Conservation (phyloP, 2,329 filamentous ascomycete genomes). For the Pseudogymnoascus sp. region DNA sequence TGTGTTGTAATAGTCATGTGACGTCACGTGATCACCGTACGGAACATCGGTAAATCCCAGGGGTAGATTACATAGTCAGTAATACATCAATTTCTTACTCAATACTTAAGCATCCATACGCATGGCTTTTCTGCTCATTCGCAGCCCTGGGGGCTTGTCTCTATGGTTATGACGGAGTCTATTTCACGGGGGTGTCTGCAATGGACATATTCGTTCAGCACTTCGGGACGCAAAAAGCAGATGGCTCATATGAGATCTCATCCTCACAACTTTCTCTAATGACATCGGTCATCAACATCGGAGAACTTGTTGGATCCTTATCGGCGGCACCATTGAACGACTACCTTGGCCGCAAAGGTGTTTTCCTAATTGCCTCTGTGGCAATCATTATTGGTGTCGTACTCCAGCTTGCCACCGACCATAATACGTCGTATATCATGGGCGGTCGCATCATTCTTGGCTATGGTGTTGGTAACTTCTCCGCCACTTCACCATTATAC, state of each 20-base stretch:
- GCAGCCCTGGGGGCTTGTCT: constrained; percentile 31
- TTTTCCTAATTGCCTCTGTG: constrained; percentile 24
- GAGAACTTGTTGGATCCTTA: constrained; percentile 32
- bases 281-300: constrained; percentile 34
- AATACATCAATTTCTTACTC: too few species aligned
- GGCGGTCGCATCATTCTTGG: constrained; percentile 24
- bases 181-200: constrained; percentile 31
- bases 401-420: constrained; percentile 13
- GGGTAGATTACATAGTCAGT: too few species aligned
- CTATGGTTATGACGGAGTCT: constrained; percentile 32
- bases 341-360: constrained; percentile 27
- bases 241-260: constrained; percentile 23
- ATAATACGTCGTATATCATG: constrained; percentile 18
- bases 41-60: too few species aligned
- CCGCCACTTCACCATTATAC: constrained; percentile 32
- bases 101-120: constrained; percentile 26
- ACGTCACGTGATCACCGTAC: too few species aligned
- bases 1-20: too few species aligned
- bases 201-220: constrained; percentile 29
- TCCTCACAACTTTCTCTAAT: constrained; percentile 24
- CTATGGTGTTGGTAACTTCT: constrained; percentile 31
- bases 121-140: constrained; percentile 30
- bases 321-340: constrained; percentile 32
- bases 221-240: constrained; percentile 24
- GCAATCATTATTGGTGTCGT: constrained; percentile 23